phyloP scores from a whole-genome alignment of 73 alveolate genomes.

The Paramecium sonneborni region DNA sequence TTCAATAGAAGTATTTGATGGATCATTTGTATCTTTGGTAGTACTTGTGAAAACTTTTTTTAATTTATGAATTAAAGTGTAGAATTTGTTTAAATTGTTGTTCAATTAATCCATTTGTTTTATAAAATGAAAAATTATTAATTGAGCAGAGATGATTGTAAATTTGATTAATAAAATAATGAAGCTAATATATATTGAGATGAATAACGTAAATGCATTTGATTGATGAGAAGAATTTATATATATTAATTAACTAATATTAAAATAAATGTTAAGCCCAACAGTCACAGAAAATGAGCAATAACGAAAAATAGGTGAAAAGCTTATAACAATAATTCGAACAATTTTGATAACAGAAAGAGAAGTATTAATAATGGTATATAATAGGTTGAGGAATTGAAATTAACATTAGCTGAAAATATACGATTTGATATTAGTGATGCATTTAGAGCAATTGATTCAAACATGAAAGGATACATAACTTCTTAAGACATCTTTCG shows the following conservation, averaged over 20 bases:
- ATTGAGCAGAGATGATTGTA: no score
- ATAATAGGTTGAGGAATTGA: slow-evolving; percentile 29
- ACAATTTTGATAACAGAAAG: neutral
- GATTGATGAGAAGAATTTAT: neutral
- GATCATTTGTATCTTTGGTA: no score
- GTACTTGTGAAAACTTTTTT: no score
- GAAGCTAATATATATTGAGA: no score
- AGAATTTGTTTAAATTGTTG: no score
- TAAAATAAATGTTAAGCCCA: slow-evolving; percentile 7
- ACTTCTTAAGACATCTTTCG: neutral
- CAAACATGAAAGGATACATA: slow-evolving; percentile 33
- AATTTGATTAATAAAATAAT: no score
- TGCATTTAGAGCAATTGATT: slow-evolving; percentile 59
- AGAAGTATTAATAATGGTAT: neutral
- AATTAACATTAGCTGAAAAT: slow-evolving; percentile 48
- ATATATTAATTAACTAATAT: neutral
- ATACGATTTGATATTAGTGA: slow-evolving; percentile 52
- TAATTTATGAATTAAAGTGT: no score
- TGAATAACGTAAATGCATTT: no score
- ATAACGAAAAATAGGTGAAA: neutral
- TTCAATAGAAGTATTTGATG: no score
- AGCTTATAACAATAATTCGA: neutral
- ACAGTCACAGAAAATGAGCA: neutral
- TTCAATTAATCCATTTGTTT: no score
- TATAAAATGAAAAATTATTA: no score